Evolutionary conservation across 2,329 filamentous ascomycete species (phyloP).

Genomic region (Beauveria scarabaeidicola): DNA sequence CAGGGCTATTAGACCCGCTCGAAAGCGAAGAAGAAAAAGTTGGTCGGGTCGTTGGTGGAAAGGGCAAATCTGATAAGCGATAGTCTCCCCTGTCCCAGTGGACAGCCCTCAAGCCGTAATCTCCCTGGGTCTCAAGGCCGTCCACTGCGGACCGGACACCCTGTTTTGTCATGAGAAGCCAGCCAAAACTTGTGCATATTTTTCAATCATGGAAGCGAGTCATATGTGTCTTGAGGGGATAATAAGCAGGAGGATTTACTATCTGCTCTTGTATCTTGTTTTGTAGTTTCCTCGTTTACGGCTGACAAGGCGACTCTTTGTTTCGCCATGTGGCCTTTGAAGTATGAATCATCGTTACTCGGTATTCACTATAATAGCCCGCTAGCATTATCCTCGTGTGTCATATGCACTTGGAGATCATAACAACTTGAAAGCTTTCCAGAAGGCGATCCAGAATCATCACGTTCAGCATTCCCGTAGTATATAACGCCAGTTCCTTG

Average conservation of each 20-base stretch:
- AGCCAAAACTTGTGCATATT: constrained; percentile 10
- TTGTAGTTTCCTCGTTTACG: neutral
- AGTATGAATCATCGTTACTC: neutral
- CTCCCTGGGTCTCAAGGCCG: neutral
- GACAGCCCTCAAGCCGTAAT: neutral
- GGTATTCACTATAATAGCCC: neutral
- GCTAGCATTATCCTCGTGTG: neutral
- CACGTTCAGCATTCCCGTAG: neutral
- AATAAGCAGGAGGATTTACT: neutral
- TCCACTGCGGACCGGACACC: neutral
- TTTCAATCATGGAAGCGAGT: constrained; percentile 10
- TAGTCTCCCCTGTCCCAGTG: neutral
- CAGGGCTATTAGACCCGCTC: constrained; percentile 57
- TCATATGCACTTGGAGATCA: neutral
- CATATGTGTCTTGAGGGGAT: constrained; percentile 6
- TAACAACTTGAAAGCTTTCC: neutral
- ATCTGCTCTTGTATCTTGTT: neutral
- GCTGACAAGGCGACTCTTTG: neutral
- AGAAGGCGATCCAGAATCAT: neutral
- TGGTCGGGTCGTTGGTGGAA: neutral
- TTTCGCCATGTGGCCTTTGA: neutral
- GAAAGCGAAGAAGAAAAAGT: neutral
- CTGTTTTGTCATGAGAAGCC: constrained; percentile 1
- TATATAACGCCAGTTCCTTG: neutral
- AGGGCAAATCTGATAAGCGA: neutral